Evolutionary conservation across 257 asterid genomes (phyloP), one percentile per base, ranked within the genome.

Genomic region (Solanum etuberosum): DNA sequence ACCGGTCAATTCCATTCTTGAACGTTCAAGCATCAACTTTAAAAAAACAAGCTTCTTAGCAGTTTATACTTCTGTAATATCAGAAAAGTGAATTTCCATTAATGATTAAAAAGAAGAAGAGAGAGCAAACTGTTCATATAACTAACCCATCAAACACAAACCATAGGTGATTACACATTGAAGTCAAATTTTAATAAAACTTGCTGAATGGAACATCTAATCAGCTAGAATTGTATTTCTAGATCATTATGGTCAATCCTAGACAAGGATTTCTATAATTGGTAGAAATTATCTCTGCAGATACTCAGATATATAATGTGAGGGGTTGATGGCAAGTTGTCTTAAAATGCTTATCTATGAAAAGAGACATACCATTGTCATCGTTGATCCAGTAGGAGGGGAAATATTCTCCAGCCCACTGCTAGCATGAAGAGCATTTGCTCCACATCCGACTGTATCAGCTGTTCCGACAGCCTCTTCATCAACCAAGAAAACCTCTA

Each of bases 391-490:
- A 70, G 83, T 48, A 84, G 63, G 87, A 68, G 32, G 15, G 31
- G 84, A 38, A 77, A 27, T 73, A 59, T 83, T 89, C 48, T 91
- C 93, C 65, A 73, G 42, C 51, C 86, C 90, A 37, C 86, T 80
- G 78, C 88, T 86, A 14, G 89, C 88, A 81, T 40, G 90, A 70
- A 95, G 87, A 86, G 94, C 84, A 91, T 96, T 96, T 25, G 98
- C 98, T 89, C 99, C 99, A 65, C 92, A 86, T 46, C 98, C 99
- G 80, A 93, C 92, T 65, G 89, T 88, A 85, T 92, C 93, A 35
- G 89, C 90, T 87, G 94, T 73, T 61, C 96, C 99, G 5, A n/a
- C n/a, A n/a, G n/a, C n/a, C n/a, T n/a, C n/a, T n/a, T n/a, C n/a
- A n/a, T n/a, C n/a, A n/a, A n/a, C 99, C 94, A 95, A 88, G 78